These are phyloP conservation scores for Sclerotinia borealis DNA, from an alignment of 2,329 filamentous ascomycete genomes.

Conservation along the genomic window DNA sequence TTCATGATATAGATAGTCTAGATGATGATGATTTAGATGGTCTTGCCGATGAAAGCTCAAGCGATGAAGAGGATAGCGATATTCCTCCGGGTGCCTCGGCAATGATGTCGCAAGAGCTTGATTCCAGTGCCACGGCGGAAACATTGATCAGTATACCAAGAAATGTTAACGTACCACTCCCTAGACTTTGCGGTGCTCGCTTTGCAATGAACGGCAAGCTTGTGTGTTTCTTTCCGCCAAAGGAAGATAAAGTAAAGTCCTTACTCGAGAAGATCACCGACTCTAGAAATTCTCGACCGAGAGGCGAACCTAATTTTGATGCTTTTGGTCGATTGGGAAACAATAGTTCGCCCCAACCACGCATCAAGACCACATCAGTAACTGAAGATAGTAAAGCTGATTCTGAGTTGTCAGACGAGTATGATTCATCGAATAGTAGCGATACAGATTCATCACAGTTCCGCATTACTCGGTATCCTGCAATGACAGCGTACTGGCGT, in stretches of 20 bases:
- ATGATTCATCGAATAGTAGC: constrained; percentile 28
- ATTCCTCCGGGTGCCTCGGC: constrained; percentile 35
- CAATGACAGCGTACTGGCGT: constrained; percentile 28
- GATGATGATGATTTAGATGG: constrained; percentile 53
- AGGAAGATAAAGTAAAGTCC: constrained; percentile 49
- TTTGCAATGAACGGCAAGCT: constrained; percentile 58
- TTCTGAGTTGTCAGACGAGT: constrained; percentile 35
- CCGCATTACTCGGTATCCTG: constrained; percentile 26
- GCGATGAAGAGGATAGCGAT: constrained; percentile 64
- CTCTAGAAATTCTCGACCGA: constrained; percentile 42
- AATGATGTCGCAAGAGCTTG: constrained; percentile 57
- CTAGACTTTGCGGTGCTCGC: constrained; percentile 52
- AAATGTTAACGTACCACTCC: constrained; percentile 47
- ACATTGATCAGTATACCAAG: constrained; percentile 47
- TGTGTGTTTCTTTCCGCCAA: constrained; percentile 63
- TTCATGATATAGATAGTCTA: constrained; percentile 50
- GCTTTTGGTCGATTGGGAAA: constrained; percentile 55
- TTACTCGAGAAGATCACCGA: constrained; percentile 42
- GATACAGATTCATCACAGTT: constrained; percentile 33
- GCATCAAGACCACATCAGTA: constrained; percentile 32
- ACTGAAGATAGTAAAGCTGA: constrained; percentile 34
- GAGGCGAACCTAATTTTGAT: constrained; percentile 52
- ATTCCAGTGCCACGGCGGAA: constrained; percentile 46
- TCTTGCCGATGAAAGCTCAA: constrained; percentile 71
- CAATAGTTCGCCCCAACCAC: constrained; percentile 41